Evolutionary conservation across 352 stramenopile genomes (phyloP).

Genomic region (Globisporangium nodosum): DNA sequence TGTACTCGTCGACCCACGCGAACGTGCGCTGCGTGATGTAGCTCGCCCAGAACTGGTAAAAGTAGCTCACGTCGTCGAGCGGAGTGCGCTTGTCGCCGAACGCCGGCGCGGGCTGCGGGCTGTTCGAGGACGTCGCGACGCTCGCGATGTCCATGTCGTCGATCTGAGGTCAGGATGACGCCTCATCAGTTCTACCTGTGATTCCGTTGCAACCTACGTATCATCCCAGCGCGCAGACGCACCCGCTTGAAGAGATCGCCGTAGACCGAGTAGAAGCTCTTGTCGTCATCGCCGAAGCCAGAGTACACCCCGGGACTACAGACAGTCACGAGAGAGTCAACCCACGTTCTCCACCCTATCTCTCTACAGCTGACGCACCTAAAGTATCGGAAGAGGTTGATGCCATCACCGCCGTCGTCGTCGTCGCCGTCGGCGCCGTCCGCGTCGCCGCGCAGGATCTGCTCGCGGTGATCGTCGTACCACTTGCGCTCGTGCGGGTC

Average conservation of each 20-base stretch:
- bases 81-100: constrained; percentile 37
- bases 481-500: constrained; percentile 83
- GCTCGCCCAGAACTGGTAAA: constrained; percentile 78
- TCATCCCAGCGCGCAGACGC: neutral
- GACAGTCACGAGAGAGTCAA: neutral
- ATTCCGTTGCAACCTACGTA: neutral
- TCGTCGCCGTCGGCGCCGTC: constrained; percentile 26
- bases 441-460: constrained; percentile 74
- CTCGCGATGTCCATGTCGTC: constrained; percentile 52
- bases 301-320: constrained; percentile 56
- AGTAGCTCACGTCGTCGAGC: constrained; percentile 52
- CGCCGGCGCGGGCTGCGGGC: constrained; percentile 22
- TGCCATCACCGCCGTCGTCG: constrained; percentile 30
- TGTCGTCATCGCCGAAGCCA: constrained; percentile 66
- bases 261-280: constrained; percentile 80
- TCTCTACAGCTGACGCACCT: constrained; percentile 22
- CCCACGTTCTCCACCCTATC: neutral
- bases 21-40: constrained; percentile 75
- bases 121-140: constrained; percentile 7
- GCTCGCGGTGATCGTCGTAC: constrained; percentile 86
- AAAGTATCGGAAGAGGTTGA: constrained; percentile 82
- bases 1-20: constrained; percentile 79
- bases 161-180: constrained; percentile 34
- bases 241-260: constrained; percentile 64
- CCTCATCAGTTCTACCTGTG: neutral